Conservation (phyloP, 1,284 basidiomycete species). For the Rhodotorula sp. region DNA sequence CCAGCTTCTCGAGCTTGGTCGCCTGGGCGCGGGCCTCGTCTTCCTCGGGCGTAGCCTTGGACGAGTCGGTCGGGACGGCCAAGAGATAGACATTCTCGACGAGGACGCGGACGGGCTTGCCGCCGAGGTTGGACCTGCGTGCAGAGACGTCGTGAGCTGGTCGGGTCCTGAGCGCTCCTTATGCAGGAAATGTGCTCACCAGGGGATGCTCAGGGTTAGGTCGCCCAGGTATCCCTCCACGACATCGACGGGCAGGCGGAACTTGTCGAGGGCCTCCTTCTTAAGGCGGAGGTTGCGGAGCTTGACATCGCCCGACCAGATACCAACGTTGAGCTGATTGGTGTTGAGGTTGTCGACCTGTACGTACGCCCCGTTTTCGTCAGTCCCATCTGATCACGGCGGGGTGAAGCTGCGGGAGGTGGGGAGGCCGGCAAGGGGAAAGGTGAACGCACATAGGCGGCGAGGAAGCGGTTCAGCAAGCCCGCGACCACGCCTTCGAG, state of each 20-base stretch:
- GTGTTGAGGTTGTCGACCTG: constrained; percentile 97
- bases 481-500: constrained; percentile 39
- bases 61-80: constrained; percentile 77
- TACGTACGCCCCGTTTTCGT: not conserved
- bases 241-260: constrained; percentile 93
- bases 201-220: constrained; percentile 90
- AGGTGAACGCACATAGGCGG: constrained; percentile 47
- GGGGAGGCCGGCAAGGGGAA: not conserved
- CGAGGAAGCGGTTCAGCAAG: constrained; percentile 49
- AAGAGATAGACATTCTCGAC: constrained; percentile 96
- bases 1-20: constrained; percentile 83
- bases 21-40: constrained; percentile 80
- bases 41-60: constrained; percentile 73
- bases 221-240: constrained; percentile 92
- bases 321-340: constrained; percentile 91
- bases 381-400: not conserved
- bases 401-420: not conserved
- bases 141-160: not conserved
- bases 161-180: no score
- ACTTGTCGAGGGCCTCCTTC: constrained; percentile 93
- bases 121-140: constrained; percentile 64
- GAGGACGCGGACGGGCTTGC: constrained; percentile 86
- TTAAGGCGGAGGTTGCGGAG: constrained; percentile 75
- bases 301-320: constrained; percentile 74
- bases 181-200: constrained; percentile 53